Evolutionary conservation across 805 yeast genomes (phyloP).

Genomic region (Ogataea ganodermae): DNA sequence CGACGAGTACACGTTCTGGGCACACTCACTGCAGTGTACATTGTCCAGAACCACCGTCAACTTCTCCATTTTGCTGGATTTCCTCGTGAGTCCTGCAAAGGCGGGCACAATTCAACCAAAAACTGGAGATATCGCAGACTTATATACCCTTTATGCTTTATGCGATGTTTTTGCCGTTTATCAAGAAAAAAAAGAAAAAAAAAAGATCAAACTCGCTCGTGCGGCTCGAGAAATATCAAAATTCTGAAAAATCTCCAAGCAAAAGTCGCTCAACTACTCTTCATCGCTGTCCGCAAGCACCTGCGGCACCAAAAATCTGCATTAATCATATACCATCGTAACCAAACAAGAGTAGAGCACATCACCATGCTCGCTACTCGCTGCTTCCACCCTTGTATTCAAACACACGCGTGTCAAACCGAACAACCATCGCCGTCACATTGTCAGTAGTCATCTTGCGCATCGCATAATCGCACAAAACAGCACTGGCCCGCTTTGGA

Average conservation of each 20-base stretch:
- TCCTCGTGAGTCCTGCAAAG: no score
- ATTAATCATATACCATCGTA: constrained; percentile 1
- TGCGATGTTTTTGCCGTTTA: background rate
- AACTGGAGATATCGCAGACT: background rate
- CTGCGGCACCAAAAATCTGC: background rate
- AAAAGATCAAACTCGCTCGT: background rate
- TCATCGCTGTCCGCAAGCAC: background rate
- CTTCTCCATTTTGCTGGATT: constrained; percentile 24
- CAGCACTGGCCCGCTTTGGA: constrained; percentile 67
- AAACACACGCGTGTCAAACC: constrained; percentile 50
- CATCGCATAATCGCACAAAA: constrained; percentile 72
- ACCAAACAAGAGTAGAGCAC: background rate
- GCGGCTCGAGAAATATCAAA: constrained; percentile 1
- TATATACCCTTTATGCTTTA: background rate
- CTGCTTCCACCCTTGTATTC: constrained; percentile 18
- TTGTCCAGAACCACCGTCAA: constrained; percentile 40
- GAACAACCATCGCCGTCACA: constrained; percentile 88
- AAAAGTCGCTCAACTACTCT: background rate
- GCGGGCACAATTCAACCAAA: background rate
- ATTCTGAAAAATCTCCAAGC: background rate
- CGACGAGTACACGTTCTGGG: constrained; percentile 35
- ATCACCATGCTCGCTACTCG: background rate
- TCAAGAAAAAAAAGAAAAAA: background rate
- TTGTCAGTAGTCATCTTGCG: constrained; percentile 84
- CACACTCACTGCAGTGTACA: constrained; percentile 59